Percentiles rank a stretch among this genome's conserved stretches.
Conservation (phyloP, 441 rosid species). For the Isatis lusitanica region DNA sequence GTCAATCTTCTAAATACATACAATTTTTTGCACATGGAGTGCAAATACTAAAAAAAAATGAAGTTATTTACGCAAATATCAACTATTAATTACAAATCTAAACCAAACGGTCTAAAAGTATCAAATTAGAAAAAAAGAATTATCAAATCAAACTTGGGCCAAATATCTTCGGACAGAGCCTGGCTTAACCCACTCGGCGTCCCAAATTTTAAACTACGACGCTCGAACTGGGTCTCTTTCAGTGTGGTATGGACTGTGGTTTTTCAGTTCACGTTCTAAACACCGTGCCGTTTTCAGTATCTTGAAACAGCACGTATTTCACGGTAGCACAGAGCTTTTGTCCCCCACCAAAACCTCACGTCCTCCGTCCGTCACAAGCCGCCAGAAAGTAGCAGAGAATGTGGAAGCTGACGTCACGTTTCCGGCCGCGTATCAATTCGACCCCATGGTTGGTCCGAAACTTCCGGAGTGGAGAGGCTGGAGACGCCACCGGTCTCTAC, state of each 20-base stretch:
- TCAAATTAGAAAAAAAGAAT: too few relatives aligned
- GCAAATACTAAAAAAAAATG: too few relatives aligned
- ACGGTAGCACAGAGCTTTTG: not conserved
- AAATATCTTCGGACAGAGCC: too few relatives aligned
- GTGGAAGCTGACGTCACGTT: slow-evolving; percentile 39
- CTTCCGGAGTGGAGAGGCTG: slow-evolving; percentile 38
- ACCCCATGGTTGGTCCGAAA: slow-evolving; percentile 35
- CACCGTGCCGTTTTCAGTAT: not conserved
- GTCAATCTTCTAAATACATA: too few relatives aligned
- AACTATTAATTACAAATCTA: too few relatives aligned
- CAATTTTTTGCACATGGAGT: too few relatives aligned
- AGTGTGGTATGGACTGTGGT: not conserved
- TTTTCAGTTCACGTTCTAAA: not conserved
- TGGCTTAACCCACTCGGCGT: too few relatives aligned
- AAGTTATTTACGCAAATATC: too few relatives aligned
- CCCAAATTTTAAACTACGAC: too few relatives aligned
- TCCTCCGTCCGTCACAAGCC: slow-evolving; percentile 27
- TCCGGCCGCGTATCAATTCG: slow-evolving; percentile 23
- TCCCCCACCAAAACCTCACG: slow-evolving; percentile 25
- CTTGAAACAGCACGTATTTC: slow-evolving; percentile 1
- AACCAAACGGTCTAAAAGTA: too few relatives aligned
- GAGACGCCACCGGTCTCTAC: slow-evolving; percentile 76
- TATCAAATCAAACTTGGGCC: too few relatives aligned
- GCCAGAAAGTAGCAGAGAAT: slow-evolving; percentile 20
- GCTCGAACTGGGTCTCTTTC: not conserved